Base-by-base conservation (phyloP, 208 protist genomes). In the Crithidia brevicula region DNA sequence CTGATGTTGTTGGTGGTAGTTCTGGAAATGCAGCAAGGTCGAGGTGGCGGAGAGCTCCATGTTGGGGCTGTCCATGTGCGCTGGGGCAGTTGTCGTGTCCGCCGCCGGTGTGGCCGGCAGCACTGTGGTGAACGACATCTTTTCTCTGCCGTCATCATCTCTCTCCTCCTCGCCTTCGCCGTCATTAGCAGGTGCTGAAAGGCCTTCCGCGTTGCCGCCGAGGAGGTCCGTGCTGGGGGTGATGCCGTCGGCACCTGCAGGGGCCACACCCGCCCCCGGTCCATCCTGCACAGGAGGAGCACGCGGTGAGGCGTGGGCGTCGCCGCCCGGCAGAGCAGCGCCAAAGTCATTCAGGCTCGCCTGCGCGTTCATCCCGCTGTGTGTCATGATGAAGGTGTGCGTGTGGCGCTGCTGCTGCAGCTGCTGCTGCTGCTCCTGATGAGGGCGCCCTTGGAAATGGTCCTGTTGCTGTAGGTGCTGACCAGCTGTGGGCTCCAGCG, bases 1-100 rank as follows among this genome's bases (percentile, higher is more conserved):
- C 54, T 47, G 54, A 33, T 60, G 54, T 38, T 33, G 52, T 42
- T 70, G 49, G 43, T 62, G 64, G 33, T 50, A 67, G 25, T 38
- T 28, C 20, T 60, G 63, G 36, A 58, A 67, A 31, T 42, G 51
- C 13, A 13, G 33, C 7, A 62, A 15, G 6, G 51, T 60, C 16
- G 42, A 20, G 5, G 36, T 34, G 25, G 18, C 25, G 28, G 52
- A 70, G 15, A 60, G 31, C 3, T 61, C 52, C 27, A 36, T 13
- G 42, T 33, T 54, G 30, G 20, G 10, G 28, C 40, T 50, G 51
- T 40, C 20, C 13, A 20, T 9, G 9, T 25, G 63, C 51, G 11
- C 50, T 8, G n/a, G 16, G 45, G 53, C 23, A 4, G 33, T 62
- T 8, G 53, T 28, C n/a, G 53, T 54, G 23, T 28, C 38, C n/a